Base-by-base conservation (phyloP, 495 filamentous ascomycete genomes). In the Recurvomyces mirabilis region DNA sequence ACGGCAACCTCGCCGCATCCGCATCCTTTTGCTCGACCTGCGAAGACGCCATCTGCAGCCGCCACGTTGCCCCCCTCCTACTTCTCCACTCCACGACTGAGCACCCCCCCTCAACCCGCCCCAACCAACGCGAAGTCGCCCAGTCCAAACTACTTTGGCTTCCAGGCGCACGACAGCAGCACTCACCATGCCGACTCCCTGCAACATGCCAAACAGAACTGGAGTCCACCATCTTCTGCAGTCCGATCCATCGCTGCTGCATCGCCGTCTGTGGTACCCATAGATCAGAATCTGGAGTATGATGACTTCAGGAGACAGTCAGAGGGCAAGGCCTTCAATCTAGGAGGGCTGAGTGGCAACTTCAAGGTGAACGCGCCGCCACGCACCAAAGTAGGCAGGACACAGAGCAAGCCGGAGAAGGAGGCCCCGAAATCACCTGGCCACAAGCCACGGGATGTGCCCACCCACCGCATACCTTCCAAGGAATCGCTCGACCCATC, bases 251-350 rank as follows among this genome's bases (percentile, higher is more conserved):
- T 75, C 26, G 74, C 75, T 15, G 72, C 78, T 11, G 65, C 72
- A 5, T 79, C 84, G 41, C 84, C 86, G 17, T 77, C 74, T 46
- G 66, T 77, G 32, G 66, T 89, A 6, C 70, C 80, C 0, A 59
- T 82, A 20, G 77, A 88, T 45, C 75, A 81, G 37, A 83, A 89
- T 45, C 72, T 77, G 1, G 75, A 81, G n/a, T 83, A 82, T 43
- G 83, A 88, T 45, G 78, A 79, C 4, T 82, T 93, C 54, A 66
- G 74, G 40, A 72, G 71, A 39, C 82, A 84, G 54, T 70, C 77
- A 9, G 82, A 86, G 55, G 65, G 70, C 17, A 75, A 78, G 50
- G 60, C 58, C 11, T 82, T 76, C 57, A 78, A 53, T 41, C 60
- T 75, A 35, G 71, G 69, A 28, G 58, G 43, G 1, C 33, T 38